A percentile compares a stretch with the other conserved stretches of the same genome.
phyloP scores from a whole-genome alignment of 805 yeast species.

The Cyberlindnera samutprakarnensis region DNA sequence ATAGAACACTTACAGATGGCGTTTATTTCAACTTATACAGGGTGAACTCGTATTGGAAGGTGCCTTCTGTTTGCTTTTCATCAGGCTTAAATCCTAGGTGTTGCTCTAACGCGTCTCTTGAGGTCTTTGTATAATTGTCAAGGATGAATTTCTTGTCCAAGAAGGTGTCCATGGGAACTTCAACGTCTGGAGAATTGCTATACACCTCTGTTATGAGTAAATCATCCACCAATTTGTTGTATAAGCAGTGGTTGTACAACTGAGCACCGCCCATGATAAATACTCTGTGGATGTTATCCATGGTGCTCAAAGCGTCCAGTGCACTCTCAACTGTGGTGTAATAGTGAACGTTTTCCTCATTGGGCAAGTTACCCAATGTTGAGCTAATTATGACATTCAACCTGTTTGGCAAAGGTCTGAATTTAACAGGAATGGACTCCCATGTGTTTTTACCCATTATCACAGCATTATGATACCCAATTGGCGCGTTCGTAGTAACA shows the following conservation, averaged over 20 bases:
- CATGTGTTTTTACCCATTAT: conserved; percentile 96
- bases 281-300: conserved; percentile 41
- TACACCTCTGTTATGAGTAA: conserved; percentile 73
- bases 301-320: conserved; percentile 23
- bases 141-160: conserved; percentile 32
- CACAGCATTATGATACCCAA: conserved; percentile 52
- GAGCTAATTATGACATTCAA: conserved; percentile 65
- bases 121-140: conserved; percentile 30
- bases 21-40: conserved; percentile 39
- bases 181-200: conserved; percentile 18
- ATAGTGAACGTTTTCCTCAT: conserved; percentile 25
- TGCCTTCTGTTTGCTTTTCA: conserved; percentile 35
- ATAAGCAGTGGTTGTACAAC: conserved; percentile 52
- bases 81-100: conserved; percentile 28
- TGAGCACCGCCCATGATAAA: conserved; percentile 94
- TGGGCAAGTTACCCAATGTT: conserved; percentile 12
- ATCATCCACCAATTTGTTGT: conserved; percentile 43
- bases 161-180: conserved; percentile 60
- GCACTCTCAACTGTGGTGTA: conserved; percentile 37
- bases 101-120: conserved; percentile 28
- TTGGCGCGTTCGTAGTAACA: conserved; percentile 44
- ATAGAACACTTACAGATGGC: too few relatives aligned
- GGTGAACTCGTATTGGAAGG: conserved; percentile 50
- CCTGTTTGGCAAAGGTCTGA: conserved; percentile 75
- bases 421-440: conserved; percentile 83